Evolutionary conservation across 768 basidiomycete genomes (phyloP), one percentile per base, ranked within the genome.

Genomic region (Mycena kentingensis): DNA sequence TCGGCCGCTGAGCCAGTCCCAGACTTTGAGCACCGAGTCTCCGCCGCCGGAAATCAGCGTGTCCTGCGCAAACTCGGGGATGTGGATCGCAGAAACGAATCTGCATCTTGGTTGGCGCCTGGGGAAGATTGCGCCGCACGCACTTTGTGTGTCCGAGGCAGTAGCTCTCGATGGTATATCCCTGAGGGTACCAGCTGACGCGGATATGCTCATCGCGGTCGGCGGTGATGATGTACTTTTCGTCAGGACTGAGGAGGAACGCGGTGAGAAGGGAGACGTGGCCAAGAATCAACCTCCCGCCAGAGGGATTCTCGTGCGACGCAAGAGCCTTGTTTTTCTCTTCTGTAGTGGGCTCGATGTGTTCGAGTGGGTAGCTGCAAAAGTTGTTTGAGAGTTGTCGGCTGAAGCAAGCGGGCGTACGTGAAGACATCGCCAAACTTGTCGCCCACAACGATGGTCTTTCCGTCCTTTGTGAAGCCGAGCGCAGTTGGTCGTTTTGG

Each of bases 181-280:
- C 90, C 48, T 88, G 76, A 0, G 97, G 97, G 64, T 80, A 98
- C 82, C 90, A 83, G 63, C 90, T 94, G 15, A 96, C 80, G 48
- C 97, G 79, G 45, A 99, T 88, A 65, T 98, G 97, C 66, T 98
- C 97, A 64, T 99, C 97, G 38, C 97, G 74, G 65, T 98, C 97
- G 0, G 92, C 88, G 0, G 93, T 93, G 57, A 98, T 79, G 62
- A 99, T 85, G 64, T 78, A 85, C 46, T 77, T 78, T 60, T 86
- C 83, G 63, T 90, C 85, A 0, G 69, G 65, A 0, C 85, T 80
- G 49, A 96, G 79, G 37, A 87, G 62, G 67, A 89, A 86, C 1
- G 78, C 70, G 11, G 88, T 96, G 51, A 98, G 70, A 35, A 92
- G 81, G 12, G 94, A 97, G 1, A 88, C 84, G 64, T 99, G 97